Evolutionary conservation across 106 monocot species (phyloP), one percentile per base, ranked within the genome.

Genomic region (Gastrodia elata): DNA sequence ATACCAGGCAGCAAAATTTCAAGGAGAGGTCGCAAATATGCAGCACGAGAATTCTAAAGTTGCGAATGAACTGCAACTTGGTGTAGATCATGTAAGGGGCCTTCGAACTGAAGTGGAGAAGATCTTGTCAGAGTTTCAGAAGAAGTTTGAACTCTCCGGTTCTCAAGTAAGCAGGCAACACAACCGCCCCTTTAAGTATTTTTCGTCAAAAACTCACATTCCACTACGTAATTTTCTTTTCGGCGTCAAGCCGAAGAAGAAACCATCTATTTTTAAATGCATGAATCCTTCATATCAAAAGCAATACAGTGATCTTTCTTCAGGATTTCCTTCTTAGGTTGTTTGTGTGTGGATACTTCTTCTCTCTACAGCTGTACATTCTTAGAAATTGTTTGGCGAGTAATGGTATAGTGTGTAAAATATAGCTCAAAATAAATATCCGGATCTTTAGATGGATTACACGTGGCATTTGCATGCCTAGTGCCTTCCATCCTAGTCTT

Each of bases 1-100:
- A 5, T 87, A 85, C 65, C 83, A 89, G 41, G 95, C 87, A 39
- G 89, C 89, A 48, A 95, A 82, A 37, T 87, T 89, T 33, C 82
- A 85, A 52, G 92, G 95, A 1, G 95, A 96, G 81, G 80, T 96
- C 33, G 22, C 82, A 40, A 85, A 85, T 74, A 96, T 96, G 87
- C 85, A 89, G 26, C 83, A 81, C 37, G 95, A 96, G 85, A 92
- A 92, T 36, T 89, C 82, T 52, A 92, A 89, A 71, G 92, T 92
- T 28, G 82, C 87, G 22, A 64, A 75, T 49, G 89, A 89, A 39
- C 49, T 96, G 37, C 79, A 82, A 49, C 76, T 84, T 20, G 92
- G 89, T 18, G n/a, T 87, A 1, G 89, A 89, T 65, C 83, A 84
- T 73, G 80, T 79, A 7, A 84, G 59, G 65, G 79, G 39, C 25